Percentiles rank a stretch among this genome's conserved stretches.
These are phyloP conservation scores for Aspergillus japonicus DNA, from an alignment of 2,329 filamentous ascomycete genomes.

Conservation along the genomic window DNA sequence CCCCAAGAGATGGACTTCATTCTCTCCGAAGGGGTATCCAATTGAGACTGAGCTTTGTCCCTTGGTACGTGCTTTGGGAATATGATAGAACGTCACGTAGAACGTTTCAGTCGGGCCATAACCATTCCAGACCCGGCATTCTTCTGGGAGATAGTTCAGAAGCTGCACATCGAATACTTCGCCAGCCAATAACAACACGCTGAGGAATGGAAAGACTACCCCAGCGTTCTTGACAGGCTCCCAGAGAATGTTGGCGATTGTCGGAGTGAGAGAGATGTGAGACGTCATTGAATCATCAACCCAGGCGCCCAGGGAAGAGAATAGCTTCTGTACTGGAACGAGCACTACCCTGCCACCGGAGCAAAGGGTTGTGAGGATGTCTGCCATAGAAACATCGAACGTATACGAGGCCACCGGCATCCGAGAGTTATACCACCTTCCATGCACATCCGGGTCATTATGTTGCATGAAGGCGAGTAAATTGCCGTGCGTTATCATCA, in stretches of 20 bases:
- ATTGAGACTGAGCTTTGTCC: background rate
- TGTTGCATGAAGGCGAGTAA: background rate
- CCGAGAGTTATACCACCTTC: background rate
- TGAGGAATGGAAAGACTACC: background rate
- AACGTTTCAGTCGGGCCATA: conserved; percentile 7
- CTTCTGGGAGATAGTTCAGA: background rate
- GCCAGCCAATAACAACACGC: background rate
- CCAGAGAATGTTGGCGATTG: background rate
- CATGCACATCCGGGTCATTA: background rate
- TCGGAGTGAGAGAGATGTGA: background rate
- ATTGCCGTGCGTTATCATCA: conserved; percentile 6
- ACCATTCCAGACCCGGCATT: background rate
- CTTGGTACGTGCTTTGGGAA: background rate
- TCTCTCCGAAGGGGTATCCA: background rate
- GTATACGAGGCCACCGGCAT: background rate
- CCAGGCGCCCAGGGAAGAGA: background rate
- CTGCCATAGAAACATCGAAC: background rate
- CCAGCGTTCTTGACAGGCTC: background rate
- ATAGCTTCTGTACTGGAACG: background rate
- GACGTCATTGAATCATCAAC: background rate
- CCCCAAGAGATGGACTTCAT: background rate
- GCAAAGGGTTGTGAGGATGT: background rate
- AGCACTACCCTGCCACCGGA: background rate
- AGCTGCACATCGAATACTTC: conserved; percentile 1
- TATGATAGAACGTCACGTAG: background rate